These are phyloP conservation scores for Aspergillus unguis DNA, from an alignment of 2,329 filamentous ascomycete genomes.

Conservation along the genomic window DNA sequence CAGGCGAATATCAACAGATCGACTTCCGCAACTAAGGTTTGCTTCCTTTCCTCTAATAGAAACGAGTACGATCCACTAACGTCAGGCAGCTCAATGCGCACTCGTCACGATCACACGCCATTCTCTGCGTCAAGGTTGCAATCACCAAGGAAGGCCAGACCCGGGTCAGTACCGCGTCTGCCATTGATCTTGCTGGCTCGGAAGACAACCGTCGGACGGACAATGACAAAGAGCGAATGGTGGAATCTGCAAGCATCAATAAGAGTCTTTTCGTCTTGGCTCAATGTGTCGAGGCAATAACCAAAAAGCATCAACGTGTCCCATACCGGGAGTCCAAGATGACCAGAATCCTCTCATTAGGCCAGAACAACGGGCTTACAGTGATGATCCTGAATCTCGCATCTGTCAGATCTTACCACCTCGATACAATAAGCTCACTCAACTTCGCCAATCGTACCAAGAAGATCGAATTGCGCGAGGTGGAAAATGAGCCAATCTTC, in stretches of 20 bases:
- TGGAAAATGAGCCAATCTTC: conserved; percentile 92
- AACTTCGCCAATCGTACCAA: conserved; percentile 95
- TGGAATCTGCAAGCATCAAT: conserved; percentile 97
- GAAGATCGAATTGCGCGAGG: conserved; percentile 91
- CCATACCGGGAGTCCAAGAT: conserved; percentile 96
- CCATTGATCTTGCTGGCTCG: conserved; percentile 91
- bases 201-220: conserved; percentile 94
- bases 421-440: conserved; percentile 88
- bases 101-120: conserved; percentile 84
- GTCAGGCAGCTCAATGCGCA: conserved; percentile 69
- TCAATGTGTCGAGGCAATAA: conserved; percentile 94
- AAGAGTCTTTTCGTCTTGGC: conserved; percentile 93
- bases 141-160: conserved; percentile 67
- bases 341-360: conserved; percentile 87
- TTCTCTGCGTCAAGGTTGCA: conserved; percentile 83
- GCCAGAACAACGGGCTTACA: conserved; percentile 91
- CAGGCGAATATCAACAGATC: conserved; percentile 88
- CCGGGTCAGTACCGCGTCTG: conserved; percentile 78
- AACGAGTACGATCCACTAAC: conserved; percentile 11
- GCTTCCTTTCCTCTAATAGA: not conserved
- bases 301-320: conserved; percentile 69
- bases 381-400: conserved; percentile 96
- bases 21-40: conserved; percentile 77
- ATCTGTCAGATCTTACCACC: conserved; percentile 84
- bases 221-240: conserved; percentile 84